Evolutionary conservation across 257 asterid genomes (phyloP), one percentile per base, ranked within the genome.

Genomic region (Thymus mandschuricus): DNA sequence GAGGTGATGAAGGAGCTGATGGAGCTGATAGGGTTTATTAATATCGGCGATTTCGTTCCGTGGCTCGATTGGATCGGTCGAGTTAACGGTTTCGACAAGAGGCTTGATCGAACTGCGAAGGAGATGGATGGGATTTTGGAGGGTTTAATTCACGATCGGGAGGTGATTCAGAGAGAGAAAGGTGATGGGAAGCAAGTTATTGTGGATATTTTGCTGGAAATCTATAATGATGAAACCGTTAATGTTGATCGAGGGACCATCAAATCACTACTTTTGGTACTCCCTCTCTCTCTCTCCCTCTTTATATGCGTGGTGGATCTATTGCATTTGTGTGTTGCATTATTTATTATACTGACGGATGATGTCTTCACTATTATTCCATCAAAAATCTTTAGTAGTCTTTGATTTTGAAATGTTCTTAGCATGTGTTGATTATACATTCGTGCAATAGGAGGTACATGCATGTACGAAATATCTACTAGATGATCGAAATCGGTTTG

Each of bases 21-120:
- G 52, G 11, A 46, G 11, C 15, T 46, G 0, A n/a, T n/a, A 3
- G 41, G 13, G 21, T 21, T 21, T 15, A 41, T 31, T n/a, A 38
- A 15, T 10, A 3, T 69, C 2, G 57, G 45, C 12, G 56, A 69
- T 28, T 56, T 11, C 4, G 43, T 69, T 29, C 66, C 74, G 10
- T 69, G 74, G 74, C 66, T 69, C 13, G 10, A 40, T 12, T 56
- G 54, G 65, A 13, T 69, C 8, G 29, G 33, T 28, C 54, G 64
- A 11, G 45, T 69, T 2, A 56, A 15, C 4, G 74, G 74, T 13
- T 9, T 69, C 0, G 65, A 69, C 1, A 15, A 8, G 57, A 69
- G 12, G 41, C 8, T 69, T 1, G 29, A 69, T 6, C 2, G 12
- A n/a, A 63, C 45, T 28, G 57, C 56, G 2, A 29, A 12, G 30